Conservation (phyloP, 345 rosid genomes). For the Populus nigra region DNA sequence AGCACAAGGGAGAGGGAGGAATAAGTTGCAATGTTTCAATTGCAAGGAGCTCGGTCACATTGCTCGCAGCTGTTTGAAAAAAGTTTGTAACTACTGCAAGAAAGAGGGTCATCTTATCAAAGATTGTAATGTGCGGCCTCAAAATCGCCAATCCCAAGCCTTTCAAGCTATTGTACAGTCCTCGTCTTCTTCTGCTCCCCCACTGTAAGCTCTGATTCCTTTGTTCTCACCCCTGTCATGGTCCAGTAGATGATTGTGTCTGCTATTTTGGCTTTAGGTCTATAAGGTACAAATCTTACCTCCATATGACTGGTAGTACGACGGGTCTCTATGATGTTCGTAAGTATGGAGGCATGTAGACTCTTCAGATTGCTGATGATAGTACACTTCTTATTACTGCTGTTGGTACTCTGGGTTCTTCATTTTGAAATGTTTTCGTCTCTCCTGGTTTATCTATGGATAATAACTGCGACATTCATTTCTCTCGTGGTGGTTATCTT, state of each 20-base stretch:
- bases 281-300: neutral
- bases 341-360: neutral
- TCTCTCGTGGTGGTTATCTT: too few species aligned
- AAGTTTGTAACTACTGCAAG: neutral
- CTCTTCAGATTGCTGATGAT: neutral
- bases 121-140: neutral
- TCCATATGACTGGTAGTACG: neutral
- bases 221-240: too few species aligned
- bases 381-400: neutral
- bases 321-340: neutral
- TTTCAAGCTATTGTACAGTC: neutral
- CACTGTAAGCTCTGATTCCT: too few species aligned
- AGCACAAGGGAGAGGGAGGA: neutral
- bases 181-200: neutral
- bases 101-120: neutral
- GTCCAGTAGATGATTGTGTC: too few species aligned
- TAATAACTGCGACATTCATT: too few species aligned
- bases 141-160: neutral
- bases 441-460: neutral
- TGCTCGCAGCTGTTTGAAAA: neutral
- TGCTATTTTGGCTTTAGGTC: neutral
- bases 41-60: neutral
- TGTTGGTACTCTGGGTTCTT: neutral
- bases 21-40: neutral
- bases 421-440: too few species aligned